Evolutionary conservation across 768 basidiomycete genomes (phyloP).

Genomic region (Kwoniella pini): DNA sequence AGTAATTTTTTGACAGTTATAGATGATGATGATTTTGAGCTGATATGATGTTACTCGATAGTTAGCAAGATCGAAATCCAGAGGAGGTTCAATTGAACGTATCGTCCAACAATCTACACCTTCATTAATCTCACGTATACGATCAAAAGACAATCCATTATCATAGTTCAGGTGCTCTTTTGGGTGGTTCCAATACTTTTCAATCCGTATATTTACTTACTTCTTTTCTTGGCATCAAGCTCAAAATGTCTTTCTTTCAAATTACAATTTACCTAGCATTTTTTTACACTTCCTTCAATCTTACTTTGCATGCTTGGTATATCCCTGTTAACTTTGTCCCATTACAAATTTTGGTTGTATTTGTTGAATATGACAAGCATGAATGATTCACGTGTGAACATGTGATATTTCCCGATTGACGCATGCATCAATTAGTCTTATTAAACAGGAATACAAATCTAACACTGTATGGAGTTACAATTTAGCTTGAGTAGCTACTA

Average conservation of each 20-base stretch:
- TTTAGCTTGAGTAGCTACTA: constrained; percentile 55
- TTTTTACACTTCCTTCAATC: too few relatives aligned
- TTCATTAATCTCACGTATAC: too few relatives aligned
- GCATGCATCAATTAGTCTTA: too few relatives aligned
- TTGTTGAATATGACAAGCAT: not conserved
- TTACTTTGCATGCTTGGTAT: too few relatives aligned
- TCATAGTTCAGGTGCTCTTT: too few relatives aligned
- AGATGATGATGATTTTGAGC: too few relatives aligned
- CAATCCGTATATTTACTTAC: not conserved
- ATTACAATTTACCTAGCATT: too few relatives aligned
- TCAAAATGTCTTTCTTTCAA: not conserved
- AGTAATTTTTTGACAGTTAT: constrained; percentile 8
- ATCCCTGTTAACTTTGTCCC: too few relatives aligned
- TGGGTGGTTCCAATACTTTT: too few relatives aligned
- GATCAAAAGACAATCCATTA: too few relatives aligned
- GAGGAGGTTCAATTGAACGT: constrained; percentile 3
- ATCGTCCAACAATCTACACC: not conserved
- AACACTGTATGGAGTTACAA: constrained; percentile 27
- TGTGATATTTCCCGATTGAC: too few relatives aligned
- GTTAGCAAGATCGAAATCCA: constrained; percentile 2
- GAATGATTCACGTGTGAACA: too few relatives aligned
- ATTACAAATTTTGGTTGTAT: constrained; percentile 2
- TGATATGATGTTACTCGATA: not conserved
- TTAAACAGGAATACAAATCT: not conserved
- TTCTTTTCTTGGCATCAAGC: not conserved